phyloP scores from a whole-genome alignment of 2,329 filamentous ascomycete genomes.

The Botrytis byssoidea region DNA sequence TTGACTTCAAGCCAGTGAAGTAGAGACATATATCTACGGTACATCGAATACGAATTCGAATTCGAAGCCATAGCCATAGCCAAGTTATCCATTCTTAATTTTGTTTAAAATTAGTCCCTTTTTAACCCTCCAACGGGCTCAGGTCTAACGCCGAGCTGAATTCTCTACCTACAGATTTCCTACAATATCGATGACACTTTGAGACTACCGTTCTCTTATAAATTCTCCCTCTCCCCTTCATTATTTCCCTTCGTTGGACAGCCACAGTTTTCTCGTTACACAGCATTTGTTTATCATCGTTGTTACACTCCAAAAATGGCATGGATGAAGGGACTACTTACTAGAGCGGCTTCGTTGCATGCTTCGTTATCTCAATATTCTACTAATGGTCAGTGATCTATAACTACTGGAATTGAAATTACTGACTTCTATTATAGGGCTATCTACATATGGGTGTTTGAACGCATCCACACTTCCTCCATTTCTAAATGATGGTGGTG shows the following conservation, averaged over 20 bases:
- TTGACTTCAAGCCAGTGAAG: not conserved
- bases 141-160: slow-evolving; percentile 20
- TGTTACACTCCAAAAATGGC: slow-evolving; percentile 1
- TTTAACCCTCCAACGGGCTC: not conserved
- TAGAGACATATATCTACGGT: slow-evolving; percentile 5
- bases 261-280: not conserved
- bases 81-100: not conserved
- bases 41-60: not conserved
- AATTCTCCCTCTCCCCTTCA: not conserved
- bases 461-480: slow-evolving; percentile 37
- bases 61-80: not conserved
- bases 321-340: slow-evolving; percentile 16
- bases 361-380: slow-evolving; percentile 19
- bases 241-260: not conserved
- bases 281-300: slow-evolving; percentile 1
- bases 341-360: slow-evolving; percentile 16
- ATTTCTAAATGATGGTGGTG: slow-evolving; percentile 48
- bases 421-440: slow-evolving; percentile 12
- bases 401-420: not conserved
- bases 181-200: not conserved
- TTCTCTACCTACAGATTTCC: not conserved
- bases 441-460: slow-evolving; percentile 37
- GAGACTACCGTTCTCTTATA: slow-evolving; percentile 12
- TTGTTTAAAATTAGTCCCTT: not conserved
- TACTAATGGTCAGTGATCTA: slow-evolving; percentile 10